These are phyloP conservation scores for Penicillium frequentans DNA, from an alignment of 2,329 filamentous ascomycete species.

Conservation along the genomic window DNA sequence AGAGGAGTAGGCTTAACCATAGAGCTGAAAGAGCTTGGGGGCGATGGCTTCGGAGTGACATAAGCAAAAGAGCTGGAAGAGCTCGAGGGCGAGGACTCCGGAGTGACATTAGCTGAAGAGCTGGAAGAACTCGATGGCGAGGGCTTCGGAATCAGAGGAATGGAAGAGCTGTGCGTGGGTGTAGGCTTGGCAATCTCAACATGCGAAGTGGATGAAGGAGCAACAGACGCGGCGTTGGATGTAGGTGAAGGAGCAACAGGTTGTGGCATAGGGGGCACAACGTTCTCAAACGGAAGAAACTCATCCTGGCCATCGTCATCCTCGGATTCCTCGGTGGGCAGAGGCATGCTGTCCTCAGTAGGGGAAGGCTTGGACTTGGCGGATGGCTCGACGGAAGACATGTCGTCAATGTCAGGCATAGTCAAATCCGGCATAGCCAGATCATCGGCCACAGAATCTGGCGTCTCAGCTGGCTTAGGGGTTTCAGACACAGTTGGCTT, in stretches of 20 bases:
- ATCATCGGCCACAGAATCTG: neutral
- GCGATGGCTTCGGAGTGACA: neutral
- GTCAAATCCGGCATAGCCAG: neutral
- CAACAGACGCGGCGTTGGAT: neutral
- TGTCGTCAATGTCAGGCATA: neutral
- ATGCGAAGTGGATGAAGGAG: conserved; percentile 4
- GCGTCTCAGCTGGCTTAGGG: neutral
- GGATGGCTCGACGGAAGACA: neutral
- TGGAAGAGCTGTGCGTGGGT: neutral
- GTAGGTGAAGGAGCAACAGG: conserved; percentile 6
- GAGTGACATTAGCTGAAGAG: neutral
- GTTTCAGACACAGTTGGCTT: neutral
- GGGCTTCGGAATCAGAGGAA: neutral
- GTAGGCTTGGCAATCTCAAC: neutral
- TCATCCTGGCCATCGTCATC: neutral
- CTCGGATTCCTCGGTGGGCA: neutral
- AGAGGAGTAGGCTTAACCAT: neutral
- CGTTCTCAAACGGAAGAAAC: neutral
- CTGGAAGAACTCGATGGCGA: neutral
- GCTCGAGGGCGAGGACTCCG: neutral
- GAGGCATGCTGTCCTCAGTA: neutral
- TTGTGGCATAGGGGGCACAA: conserved; percentile 6
- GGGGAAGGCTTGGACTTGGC: neutral
- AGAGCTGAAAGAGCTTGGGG: neutral
- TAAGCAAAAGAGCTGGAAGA: neutral